Base-by-base conservation (phyloP, 257 asterid genomes). In the Salvia hispanica region DNA sequence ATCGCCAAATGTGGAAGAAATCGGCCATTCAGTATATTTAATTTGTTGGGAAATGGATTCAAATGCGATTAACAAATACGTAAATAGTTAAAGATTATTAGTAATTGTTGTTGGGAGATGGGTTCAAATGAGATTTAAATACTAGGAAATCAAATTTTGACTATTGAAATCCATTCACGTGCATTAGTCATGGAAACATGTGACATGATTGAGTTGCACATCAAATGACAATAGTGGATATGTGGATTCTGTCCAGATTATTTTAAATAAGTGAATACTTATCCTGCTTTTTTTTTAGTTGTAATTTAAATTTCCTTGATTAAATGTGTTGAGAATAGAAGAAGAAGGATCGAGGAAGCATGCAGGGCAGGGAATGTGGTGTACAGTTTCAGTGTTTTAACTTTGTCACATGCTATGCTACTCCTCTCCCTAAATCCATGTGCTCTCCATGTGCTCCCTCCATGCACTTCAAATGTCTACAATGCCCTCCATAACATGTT, bases 301-400 rank as follows among this genome's bases (percentile, higher is more conserved):
- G 31, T 25, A 25, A 25, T 25, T 25, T 25, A 25, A 25, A 25
- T 25, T 25, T 25, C 31, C 1, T 36, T 36, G 7, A 36, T 36
- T 36, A 36, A 36, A 36, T 36, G 40, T 2, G 14, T 46, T 3
- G 18, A 46, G 5, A 46, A 46, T 54, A 42, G 9, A 5, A 11
- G 28, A 12, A 18, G 69, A 47, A 4, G 37, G 54, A 65, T 64
- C 31, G 31, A 25, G 31, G 31, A 47, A 7, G 60, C 58, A 52
- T 78, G 81, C 77, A 69, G 81, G 81, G 86, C 77, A 69, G 81
- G 81, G 86, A 81, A 81, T 81, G 86, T 81, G 83, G 74, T 72
- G 83, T 78, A 81, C 80, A 78, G 87, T 85, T 80, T 78, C 87
- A 83, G 81, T 84, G 87, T 84, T 85, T 78, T 81, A 25, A 67